Evolutionary conservation across 306 rosid species (phyloP).

Genomic region (Pterocarpus santalinus): DNA sequence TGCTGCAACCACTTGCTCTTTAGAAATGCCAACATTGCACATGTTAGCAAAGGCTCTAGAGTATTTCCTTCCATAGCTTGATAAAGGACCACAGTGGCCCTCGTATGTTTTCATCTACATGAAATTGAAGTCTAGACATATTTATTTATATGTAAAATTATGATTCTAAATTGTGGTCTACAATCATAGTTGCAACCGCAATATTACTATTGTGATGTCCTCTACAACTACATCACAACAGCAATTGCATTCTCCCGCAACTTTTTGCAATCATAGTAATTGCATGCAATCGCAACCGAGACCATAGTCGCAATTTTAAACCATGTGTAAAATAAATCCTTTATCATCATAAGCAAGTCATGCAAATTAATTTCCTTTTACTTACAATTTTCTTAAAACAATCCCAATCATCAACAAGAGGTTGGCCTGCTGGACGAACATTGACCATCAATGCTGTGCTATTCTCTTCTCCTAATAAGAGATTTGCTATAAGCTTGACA

Average conservation of each 20-base stretch:
- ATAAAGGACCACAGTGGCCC: conserved; percentile 42
- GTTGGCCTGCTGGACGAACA: conserved; percentile 59
- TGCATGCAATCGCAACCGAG: too few relatives aligned
- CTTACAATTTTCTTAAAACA: conserved; percentile 67
- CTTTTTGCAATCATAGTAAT: too few relatives aligned
- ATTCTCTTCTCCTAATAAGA: conserved; percentile 57
- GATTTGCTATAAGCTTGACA: conserved; percentile 47
- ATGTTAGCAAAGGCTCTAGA: conserved; percentile 52
- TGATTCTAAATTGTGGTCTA: too few relatives aligned
- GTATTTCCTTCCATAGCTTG: conserved; percentile 49
- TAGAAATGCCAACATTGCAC: conserved; percentile 48
- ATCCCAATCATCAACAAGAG: conserved; percentile 76
- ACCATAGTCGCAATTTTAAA: too few relatives aligned
- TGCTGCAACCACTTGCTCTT: conserved; percentile 43
- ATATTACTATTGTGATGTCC: too few relatives aligned
- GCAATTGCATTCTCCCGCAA: too few relatives aligned
- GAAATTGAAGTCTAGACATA: neutral
- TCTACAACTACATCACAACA: too few relatives aligned
- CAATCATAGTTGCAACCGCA: too few relatives aligned
- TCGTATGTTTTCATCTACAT: conserved; percentile 51
- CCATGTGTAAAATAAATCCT: too few relatives aligned
- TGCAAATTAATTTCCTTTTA: neutral
- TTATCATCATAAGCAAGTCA: too few relatives aligned
- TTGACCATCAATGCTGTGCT: conserved; percentile 38
- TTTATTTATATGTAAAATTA: neutral